Conservation (phyloP, 2,329 filamentous ascomycete genomes). For the Ophioceras dolichostomum region DNA sequence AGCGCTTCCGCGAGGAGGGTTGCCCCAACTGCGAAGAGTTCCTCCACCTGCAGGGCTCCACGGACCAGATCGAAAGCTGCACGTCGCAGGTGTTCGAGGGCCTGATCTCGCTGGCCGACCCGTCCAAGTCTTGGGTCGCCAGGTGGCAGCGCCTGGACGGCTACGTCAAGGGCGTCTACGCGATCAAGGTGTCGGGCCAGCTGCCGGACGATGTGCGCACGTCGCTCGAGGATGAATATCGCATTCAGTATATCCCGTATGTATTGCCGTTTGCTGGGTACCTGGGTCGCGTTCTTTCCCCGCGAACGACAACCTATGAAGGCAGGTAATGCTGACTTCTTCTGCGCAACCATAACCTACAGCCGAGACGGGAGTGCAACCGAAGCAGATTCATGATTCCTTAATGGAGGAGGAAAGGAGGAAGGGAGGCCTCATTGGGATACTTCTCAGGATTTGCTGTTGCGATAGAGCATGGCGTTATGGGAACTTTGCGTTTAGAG, state of each 20-base stretch:
- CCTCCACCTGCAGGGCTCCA: conserved; percentile 66
- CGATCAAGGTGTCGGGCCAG: conserved; percentile 84
- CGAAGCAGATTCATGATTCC: conserved; percentile 31
- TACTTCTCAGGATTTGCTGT: too few relatives aligned
- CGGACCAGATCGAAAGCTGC: conserved; percentile 79
- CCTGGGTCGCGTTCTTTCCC: too few relatives aligned
- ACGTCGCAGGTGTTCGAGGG: conserved; percentile 96
- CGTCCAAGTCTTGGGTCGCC: conserved; percentile 84
- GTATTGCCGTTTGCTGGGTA: too few relatives aligned
- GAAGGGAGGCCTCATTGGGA: too few relatives aligned
- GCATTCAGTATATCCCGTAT: conserved; percentile 55
- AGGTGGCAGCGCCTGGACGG: conserved; percentile 87
- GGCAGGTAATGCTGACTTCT: too few relatives aligned
- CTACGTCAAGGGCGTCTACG: conserved; percentile 84
- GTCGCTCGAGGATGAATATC: conserved; percentile 48
- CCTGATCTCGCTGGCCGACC: conserved; percentile 73
- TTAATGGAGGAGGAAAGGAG: background rate
- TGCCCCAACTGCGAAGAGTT: conserved; percentile 97
- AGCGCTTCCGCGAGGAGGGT: conserved; percentile 78
- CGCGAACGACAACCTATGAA: too few relatives aligned
- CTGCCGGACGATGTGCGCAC: conserved; percentile 53
- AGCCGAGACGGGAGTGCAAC: conserved; percentile 45
- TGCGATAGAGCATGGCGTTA: too few relatives aligned
- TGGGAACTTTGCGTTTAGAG: too few relatives aligned
- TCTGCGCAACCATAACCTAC: too few relatives aligned